Evolutionary conservation across 768 basidiomycete genomes (phyloP), one percentile per base, ranked within the genome.

Genomic region (Epithele typhae): DNA sequence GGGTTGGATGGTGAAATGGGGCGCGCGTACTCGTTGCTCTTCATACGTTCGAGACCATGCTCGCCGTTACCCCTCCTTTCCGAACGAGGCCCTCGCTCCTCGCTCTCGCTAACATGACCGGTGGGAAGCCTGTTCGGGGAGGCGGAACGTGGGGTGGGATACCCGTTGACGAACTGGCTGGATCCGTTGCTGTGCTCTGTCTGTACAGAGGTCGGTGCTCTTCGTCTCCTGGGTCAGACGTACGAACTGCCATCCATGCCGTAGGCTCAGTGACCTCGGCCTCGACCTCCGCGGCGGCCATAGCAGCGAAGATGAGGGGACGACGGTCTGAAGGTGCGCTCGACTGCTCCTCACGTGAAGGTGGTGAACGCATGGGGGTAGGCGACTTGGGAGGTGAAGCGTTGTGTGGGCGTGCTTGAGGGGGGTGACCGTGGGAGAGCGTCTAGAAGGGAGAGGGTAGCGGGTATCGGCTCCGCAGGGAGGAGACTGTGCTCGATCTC

Each of bases 261-360:
- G 18, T 43, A 35, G 51, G 51, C 15, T 48, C 46, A 24, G 45
- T 34, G 37, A 52, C 48, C 43, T 52, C 53, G 12, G 45, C 42
- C 23, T 51, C 46, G 9, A 37, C 32, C 34, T 50, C 55, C n/a
- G 49, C 47, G n/a, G 46, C 48, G 6, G 49, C 50, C 63, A 76
- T 79, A 3, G 81, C 78, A 5, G 80, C 62, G 46, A 86, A 86
- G 25, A 87, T 86, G 19, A 80, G 68, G 1, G 84, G 82, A 18
- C 77, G 78, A 17, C 75, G 76, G 46, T 5, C 63, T 37, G 33
- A 30, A 49, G 18, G 46, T 46, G 43, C 45, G 45, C 17, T 47
- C 27, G 25, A 40, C 38, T 25, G 25, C 14, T 15, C 18, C 15
- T 15, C 18, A 14, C 15, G 47, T 17, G 30, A 40, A 30, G 43